Base-by-base conservation (phyloP, 495 filamentous ascomycete genomes). In the Neurospora discreta region DNA sequence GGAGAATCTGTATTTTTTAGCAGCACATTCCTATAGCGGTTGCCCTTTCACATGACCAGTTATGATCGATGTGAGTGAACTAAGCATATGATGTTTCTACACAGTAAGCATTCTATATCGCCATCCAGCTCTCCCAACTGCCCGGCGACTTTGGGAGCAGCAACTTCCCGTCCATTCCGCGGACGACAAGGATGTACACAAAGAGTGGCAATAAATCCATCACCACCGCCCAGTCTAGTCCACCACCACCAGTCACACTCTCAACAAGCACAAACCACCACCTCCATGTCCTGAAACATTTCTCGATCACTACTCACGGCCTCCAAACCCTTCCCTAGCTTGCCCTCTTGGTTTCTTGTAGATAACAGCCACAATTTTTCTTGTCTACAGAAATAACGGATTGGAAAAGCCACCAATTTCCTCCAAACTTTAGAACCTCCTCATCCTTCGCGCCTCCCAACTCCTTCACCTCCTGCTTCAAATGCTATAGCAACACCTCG, bases 371-470 rank as follows among this genome's bases (percentile, higher is more conserved):
- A 36, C 36, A 36, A 36, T 36, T 7, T 7, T 7, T 38, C 36
- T 7, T 4, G n/a, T 38, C 36, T 38, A 38, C 39, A 40, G 39
- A 1, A 70, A 41, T 26, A 33, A 78, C 77, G 94, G 80, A 93
- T 91, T 2, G 89, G 90, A 79, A 97, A 85, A 46, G 81, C 75
- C 77, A 81, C 84, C 82, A 98, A n/a, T 90, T 84, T 97, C 94
- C 71, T 91, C 87, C 46, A 88, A 38, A 1, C 84, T 90, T 92
- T 93, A 98, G 80, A 90, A 93, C 76, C 86, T 88, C 76, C 93
- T 85, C 94, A 98, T 97, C 78, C 91, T 36, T 5, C 2, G 33
- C 5, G n/a, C n/a, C n/a, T n/a, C 87, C 85, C 4, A 95, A 78
- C 39, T 88, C 86, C 75, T 83, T 74, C 5, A 94, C 91, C 82